Evolutionary conservation across 345 rosid species (phyloP), one percentile per base, ranked within the genome.

Genomic region (Eucalyptus brandiana): DNA sequence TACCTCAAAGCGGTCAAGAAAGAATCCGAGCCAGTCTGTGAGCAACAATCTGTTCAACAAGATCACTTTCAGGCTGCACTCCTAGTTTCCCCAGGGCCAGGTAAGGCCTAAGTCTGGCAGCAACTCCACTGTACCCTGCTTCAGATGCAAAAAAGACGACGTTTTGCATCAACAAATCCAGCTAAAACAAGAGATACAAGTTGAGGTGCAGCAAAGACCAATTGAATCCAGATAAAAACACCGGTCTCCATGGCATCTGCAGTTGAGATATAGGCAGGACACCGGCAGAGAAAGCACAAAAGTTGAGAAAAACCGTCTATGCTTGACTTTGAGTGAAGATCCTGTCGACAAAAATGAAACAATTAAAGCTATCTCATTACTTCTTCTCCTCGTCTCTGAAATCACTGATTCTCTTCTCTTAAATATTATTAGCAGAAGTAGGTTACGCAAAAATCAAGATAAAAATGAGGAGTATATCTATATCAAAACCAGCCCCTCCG

Each of bases 231-330:
- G 87, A 96, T 94, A 90, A 98, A 98, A 92, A 97, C 96, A 81
- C 99, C 99, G 85, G 98, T 96, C 91, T 97, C 99, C 99, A 98
- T 96, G 76, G 97, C 98, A 91, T 96, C 98, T 30, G 95, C 96
- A 44, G 97, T 95, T 88, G 97, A 96, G 90, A 98, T 94, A 93
- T 96, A 98, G 58, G 99, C 99, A 86, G 99, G 99, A 93, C 97
- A 98, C 97, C 97, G 93, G 92, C 99, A 98, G 88, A 98, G 97
- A 90, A 97, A 98, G 88, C 98, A 97, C 87, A 98, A 91, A 91
- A 98, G 96, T 88, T 96, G 99, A 56, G 98, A 94, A 91, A 96
- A 97, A 89, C 99, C 99, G 90, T 97, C 99, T 62, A 96, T 89
- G 89, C 95, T 96, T 91, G 97, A 92, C 89, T 93, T 98, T 88